Conservation (phyloP, 2,329 filamentous ascomycete genomes). For the Penicillium olsonii region DNA sequence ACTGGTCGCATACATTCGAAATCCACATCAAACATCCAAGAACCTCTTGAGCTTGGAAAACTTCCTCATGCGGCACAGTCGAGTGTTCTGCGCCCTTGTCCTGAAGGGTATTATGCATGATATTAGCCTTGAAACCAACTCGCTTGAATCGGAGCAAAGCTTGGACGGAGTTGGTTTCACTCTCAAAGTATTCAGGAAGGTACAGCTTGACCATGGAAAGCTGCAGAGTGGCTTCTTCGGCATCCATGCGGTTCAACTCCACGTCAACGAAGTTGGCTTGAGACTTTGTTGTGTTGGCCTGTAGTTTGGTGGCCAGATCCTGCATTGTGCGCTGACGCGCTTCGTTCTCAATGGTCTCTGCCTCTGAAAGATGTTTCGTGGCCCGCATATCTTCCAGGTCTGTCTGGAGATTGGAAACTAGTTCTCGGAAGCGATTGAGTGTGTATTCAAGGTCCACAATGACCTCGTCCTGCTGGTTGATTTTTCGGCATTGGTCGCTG, state of each 20-base stretch:
- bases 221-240: constrained; percentile 85
- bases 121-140: constrained; percentile 80
- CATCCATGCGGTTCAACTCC: constrained; percentile 81
- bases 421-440: constrained; percentile 80
- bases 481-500: constrained; percentile 73
- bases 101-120: constrained; percentile 76
- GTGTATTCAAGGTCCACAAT: constrained; percentile 91
- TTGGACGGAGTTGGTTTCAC: constrained; percentile 82
- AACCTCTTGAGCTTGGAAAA: constrained; percentile 77
- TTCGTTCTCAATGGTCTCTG: constrained; percentile 86
- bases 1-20: constrained; percentile 77
- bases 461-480: constrained; percentile 73
- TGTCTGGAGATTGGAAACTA: constrained; percentile 80
- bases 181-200: constrained; percentile 78
- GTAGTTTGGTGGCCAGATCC: constrained; percentile 93
- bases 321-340: constrained; percentile 90
- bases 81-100: constrained; percentile 71
- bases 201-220: constrained; percentile 86
- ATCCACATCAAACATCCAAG: constrained; percentile 86
- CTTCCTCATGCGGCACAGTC: constrained; percentile 70
- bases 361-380: constrained; percentile 88
- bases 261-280: constrained; percentile 94
- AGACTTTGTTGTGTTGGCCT: constrained; percentile 84
- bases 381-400: constrained; percentile 91
- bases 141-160: constrained; percentile 86